Evolutionary conservation across 768 basidiomycete species (phyloP).

Genomic region (Psilocybe cyanescens): DNA sequence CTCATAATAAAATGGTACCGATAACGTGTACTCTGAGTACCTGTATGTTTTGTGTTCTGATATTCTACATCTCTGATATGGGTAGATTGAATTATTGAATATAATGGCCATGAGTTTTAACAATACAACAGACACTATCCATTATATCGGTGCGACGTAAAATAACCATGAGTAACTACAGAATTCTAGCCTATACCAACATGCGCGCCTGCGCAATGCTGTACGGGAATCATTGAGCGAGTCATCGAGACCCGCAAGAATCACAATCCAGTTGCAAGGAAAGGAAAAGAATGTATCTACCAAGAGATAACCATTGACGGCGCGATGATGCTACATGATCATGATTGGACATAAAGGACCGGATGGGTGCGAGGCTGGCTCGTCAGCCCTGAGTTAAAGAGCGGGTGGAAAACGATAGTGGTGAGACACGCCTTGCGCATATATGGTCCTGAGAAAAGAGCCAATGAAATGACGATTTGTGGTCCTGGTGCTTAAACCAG

Average conservation of each 20-base stretch:
- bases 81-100: background rate
- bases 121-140: background rate
- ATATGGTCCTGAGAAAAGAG: background rate
- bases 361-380: slow-evolving; percentile 6
- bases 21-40: too few relatives aligned
- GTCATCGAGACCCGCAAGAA: background rate
- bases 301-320: background rate
- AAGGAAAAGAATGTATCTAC: background rate
- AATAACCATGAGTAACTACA: background rate
- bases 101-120: background rate
- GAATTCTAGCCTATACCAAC: background rate
- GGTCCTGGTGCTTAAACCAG: background rate
- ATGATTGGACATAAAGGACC: slow-evolving; percentile 9
- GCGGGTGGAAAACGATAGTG: background rate
- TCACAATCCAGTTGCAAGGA: background rate
- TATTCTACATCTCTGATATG: background rate
- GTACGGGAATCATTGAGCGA: background rate
- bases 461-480: background rate
- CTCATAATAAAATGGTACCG: background rate
- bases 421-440: background rate
- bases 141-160: background rate
- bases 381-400: background rate
- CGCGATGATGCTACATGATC: slow-evolving; percentile 23
- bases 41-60: too few relatives aligned
- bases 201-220: background rate